Base-by-base conservation (phyloP, 352 stramenopile species). In the Aphanomyces invadans region DNA sequence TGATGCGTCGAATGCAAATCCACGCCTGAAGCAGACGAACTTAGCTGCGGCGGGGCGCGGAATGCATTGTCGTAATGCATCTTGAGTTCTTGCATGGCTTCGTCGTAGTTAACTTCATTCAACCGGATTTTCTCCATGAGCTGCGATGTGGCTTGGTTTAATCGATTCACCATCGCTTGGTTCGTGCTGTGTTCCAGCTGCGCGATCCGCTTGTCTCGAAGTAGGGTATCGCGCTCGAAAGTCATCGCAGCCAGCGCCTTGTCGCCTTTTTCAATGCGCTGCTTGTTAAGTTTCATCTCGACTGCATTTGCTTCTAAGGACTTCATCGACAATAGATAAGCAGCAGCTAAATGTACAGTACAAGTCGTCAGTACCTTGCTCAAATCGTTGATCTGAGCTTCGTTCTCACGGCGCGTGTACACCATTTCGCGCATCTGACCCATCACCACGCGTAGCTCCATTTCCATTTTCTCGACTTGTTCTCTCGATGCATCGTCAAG, bases 401-500 rank as follows among this genome's bases (percentile, higher is more conserved):
- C 73, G 42, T 91, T 89, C 64, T 90, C 83, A 7, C 81, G 78
- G 51, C 87, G 90, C 33, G 81, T 76, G 53, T 88, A 89, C 12
- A 82, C 84, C 33, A 88, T 78, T 65, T 93, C 83, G 1, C 82
- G 80, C 0, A 93, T 67, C 62, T 92, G 83, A 0, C 82, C 77
- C 23, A 70, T 81, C 9, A 79, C 77, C 12, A 90, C 81, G 38
- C 88, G 89, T 44, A 93, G 72, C 71, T 92, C 82, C n/a, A 91
- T 79, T 42, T 90, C 82, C 0, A 92, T 71, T 51, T 88, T 90
- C 0, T 77, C 87, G n/a, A 89, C 76, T 51, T 90, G 82, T 12
- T 90, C 82, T 57, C 89, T 91, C 3, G 82, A 78, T 44, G 65
- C 86, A 23, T 87, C 73, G 25, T 92, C 84, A 57, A 88, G 88